Conservation (phyloP, 176 grass and related monocot genomes). For the Carex cristatella region DNA sequence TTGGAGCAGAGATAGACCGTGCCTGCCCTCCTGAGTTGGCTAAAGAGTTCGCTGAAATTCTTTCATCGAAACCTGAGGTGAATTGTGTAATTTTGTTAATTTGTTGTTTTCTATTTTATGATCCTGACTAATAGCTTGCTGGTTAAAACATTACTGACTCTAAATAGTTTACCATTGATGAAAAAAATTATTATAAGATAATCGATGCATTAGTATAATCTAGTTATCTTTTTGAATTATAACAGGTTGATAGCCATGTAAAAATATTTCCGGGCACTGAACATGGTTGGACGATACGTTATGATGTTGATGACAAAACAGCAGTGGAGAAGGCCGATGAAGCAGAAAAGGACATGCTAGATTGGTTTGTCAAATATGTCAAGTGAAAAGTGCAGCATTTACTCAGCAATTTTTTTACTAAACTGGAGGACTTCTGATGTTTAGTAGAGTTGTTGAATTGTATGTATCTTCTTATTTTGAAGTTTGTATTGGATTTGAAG, state of each 20-base stretch:
- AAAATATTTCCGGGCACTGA: conserved; percentile 33
- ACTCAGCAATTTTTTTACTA: neutral
- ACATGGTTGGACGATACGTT: conserved; percentile 29
- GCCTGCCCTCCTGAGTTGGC: conserved; percentile 26
- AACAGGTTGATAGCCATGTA: conserved; percentile 15
- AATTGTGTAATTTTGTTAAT: neutral
- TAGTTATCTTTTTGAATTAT: neutral
- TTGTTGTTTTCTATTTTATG: neutral
- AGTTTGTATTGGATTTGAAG: neutral
- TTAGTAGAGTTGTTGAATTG: too few relatives aligned
- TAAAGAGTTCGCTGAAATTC: conserved; percentile 35
- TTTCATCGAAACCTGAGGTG: conserved; percentile 32
- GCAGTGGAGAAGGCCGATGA: conserved; percentile 30
- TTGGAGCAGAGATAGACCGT: conserved; percentile 36
- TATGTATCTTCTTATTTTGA: too few relatives aligned
- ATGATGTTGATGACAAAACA: neutral
- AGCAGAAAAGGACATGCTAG: conserved; percentile 21
- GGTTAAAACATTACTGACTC: neutral
- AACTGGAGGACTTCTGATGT: neutral
- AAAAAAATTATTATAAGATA: neutral
- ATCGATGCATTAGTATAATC: neutral
- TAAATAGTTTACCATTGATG: neutral
- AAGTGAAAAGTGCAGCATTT: conserved; percentile 16
- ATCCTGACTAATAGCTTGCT: neutral
- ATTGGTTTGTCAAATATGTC: conserved; percentile 32